phyloP scores from a whole-genome alignment of 768 basidiomycete genomes.

The Hydnum rufescens region DNA sequence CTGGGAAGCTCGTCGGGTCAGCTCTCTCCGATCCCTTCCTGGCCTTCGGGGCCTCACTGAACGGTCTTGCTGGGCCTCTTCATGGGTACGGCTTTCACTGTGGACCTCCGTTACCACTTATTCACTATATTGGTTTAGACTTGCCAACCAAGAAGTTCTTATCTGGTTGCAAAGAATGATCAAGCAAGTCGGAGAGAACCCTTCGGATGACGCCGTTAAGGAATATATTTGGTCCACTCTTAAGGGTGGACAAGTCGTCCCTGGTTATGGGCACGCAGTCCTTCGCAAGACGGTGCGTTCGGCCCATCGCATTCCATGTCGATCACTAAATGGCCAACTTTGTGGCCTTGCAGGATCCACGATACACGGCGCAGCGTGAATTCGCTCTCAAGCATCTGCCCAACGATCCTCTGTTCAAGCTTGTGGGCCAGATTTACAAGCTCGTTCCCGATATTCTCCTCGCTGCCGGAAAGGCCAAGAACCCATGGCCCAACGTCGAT shows the following conservation, averaged over 20 bases:
- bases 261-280: conserved; percentile 79
- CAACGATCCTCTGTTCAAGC: conserved; percentile 79
- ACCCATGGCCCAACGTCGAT: conserved; percentile 94
- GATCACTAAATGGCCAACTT: background rate
- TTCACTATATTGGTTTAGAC: conserved; percentile 15
- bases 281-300: conserved; percentile 44
- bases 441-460: conserved; percentile 81
- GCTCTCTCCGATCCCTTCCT: conserved; percentile 97
- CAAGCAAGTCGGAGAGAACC: conserved; percentile 62
- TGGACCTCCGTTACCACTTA: conserved; percentile 8
- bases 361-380: conserved; percentile 77
- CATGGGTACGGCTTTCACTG: conserved; percentile 36
- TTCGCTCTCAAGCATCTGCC: conserved; percentile 76
- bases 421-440: conserved; percentile 75
- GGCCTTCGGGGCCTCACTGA: conserved; percentile 76
- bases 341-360: conserved; percentile 39
- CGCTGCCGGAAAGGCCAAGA: conserved; percentile 82
- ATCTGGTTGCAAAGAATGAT: conserved; percentile 93
- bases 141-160: conserved; percentile 94
- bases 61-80: conserved; percentile 90
- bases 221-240: conserved; percentile 92
- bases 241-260: conserved; percentile 84
- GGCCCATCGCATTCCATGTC: background rate
- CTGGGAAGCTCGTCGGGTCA: conserved; percentile 81
- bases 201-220: conserved; percentile 71